These are phyloP conservation scores for Henningerozyma blattae DNA, from an alignment of 805 yeast species.

Conservation along the genomic window DNA sequence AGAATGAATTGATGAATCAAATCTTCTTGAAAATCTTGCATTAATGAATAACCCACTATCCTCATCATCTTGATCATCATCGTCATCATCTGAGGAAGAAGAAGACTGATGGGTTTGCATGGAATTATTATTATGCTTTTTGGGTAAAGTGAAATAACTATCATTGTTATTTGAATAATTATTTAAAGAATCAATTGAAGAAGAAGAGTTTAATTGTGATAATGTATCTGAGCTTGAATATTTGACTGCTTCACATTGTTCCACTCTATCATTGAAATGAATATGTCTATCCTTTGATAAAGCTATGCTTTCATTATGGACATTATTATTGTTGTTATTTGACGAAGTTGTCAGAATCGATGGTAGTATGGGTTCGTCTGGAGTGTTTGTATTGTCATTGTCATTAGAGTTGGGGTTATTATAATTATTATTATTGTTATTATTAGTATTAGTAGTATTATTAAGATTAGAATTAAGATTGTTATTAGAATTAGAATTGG, in stretches of 20 bases:
- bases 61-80: constrained; percentile 22
- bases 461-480: background rate
- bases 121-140: constrained; percentile 4
- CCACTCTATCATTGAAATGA: constrained; percentile 88
- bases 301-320: constrained; percentile 2
- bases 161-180: constrained; percentile 12
- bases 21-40: constrained; percentile 21
- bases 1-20: constrained; percentile 15
- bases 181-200: constrained; percentile 20
- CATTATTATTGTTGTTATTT: constrained; percentile 1
- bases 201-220: constrained; percentile 24
- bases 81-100: constrained; percentile 11
- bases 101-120: background rate
- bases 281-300: constrained; percentile 41
- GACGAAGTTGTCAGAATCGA: constrained; percentile 13
- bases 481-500: background rate
- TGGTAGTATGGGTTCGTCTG: constrained; percentile 3
- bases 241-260: constrained; percentile 78
- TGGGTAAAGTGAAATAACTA: constrained; percentile 4
- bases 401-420: background rate
- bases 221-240: constrained; percentile 14
- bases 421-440: background rate
- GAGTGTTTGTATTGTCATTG: background rate
- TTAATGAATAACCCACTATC: constrained; percentile 23
- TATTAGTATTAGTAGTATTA: background rate